phyloP scores from a whole-genome alignment of 2,329 filamentous ascomycete species.

The Cytospora piceicola region DNA sequence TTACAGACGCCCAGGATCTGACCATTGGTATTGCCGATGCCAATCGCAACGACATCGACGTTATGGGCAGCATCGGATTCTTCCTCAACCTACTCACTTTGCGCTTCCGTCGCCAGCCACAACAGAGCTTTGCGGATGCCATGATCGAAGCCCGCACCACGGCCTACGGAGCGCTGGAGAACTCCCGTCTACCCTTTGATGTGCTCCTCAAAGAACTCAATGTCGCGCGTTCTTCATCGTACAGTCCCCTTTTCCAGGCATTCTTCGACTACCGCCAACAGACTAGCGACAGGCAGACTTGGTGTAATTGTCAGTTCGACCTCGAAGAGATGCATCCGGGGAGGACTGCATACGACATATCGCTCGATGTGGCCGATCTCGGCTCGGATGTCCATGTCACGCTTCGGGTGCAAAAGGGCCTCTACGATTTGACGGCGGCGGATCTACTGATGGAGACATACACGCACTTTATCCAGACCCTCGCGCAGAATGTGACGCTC shows the following conservation, averaged over 20 bases:
- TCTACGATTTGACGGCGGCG: slow-evolving; percentile 36
- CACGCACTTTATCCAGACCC: slow-evolving; percentile 31
- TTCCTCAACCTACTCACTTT: slow-evolving; percentile 55
- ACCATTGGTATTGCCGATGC: slow-evolving; percentile 54
- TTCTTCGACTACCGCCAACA: slow-evolving; percentile 41
- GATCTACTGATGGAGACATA: slow-evolving; percentile 29
- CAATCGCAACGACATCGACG: slow-evolving; percentile 43
- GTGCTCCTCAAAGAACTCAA: slow-evolving; percentile 49
- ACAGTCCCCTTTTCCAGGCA: slow-evolving; percentile 55
- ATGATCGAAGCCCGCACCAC: slow-evolving; percentile 35
- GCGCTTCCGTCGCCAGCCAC: slow-evolving; percentile 39
- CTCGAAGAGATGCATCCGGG: background rate
- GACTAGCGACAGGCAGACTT: slow-evolving; percentile 29
- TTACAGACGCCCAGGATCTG: slow-evolving; percentile 43
- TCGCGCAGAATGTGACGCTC: background rate
- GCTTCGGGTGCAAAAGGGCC: slow-evolving; percentile 38
- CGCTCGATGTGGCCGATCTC: slow-evolving; percentile 45
- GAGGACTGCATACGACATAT: slow-evolving; percentile 38
- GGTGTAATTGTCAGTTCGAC: slow-evolving; percentile 12
- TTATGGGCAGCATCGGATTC: slow-evolving; percentile 46
- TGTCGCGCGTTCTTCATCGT: slow-evolving; percentile 42
- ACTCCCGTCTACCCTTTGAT: slow-evolving; percentile 54
- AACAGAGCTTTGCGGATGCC: slow-evolving; percentile 39
- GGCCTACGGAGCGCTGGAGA: slow-evolving; percentile 43
- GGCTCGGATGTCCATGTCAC: slow-evolving; percentile 32